phyloP scores from a whole-genome alignment of 2,329 filamentous ascomycete species.

The Cladosporium austrohemisphaericum region DNA sequence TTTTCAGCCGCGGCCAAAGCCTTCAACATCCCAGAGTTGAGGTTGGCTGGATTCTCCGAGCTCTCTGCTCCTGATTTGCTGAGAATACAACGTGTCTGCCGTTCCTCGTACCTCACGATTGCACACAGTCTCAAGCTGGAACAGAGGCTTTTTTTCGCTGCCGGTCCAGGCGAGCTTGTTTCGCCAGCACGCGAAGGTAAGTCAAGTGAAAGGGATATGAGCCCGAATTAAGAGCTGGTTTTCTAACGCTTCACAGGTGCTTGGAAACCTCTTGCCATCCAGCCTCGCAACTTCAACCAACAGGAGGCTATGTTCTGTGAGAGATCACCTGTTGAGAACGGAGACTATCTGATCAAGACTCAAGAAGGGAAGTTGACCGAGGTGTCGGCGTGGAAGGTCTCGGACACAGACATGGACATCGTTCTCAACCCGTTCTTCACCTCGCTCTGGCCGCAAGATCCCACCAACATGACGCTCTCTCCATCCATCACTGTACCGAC shows the following conservation, averaged over 20 bases:
- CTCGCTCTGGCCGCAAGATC: conserved; percentile 7
- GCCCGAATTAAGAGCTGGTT: too few species aligned
- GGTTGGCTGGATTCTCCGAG: not conserved
- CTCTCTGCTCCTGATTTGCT: not conserved
- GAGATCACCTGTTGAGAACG: too few species aligned
- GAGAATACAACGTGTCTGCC: conserved; percentile 1
- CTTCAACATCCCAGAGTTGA: conserved; percentile 8
- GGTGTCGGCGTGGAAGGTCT: too few species aligned
- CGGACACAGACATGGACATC: not conserved
- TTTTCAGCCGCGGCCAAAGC: not conserved
- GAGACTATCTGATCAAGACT: too few species aligned
- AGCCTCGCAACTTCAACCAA: too few species aligned
- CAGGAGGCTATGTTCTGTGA: too few species aligned
- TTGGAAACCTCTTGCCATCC: too few species aligned
- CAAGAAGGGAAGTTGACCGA: too few species aligned
- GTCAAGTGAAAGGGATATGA: too few species aligned
- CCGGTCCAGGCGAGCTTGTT: conserved; percentile 12
- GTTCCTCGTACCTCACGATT: conserved; percentile 7
- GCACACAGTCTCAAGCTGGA: not conserved
- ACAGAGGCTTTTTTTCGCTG: conserved; percentile 9
- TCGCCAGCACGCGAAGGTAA: not conserved
- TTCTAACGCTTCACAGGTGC: too few species aligned
- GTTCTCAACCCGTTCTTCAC: conserved; percentile 15
- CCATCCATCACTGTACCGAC: not conserved
- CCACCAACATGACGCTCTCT: conserved; percentile 2